Base-by-base conservation (phyloP, 1,284 basidiomycete species). In the Heliocybe sulcata region DNA sequence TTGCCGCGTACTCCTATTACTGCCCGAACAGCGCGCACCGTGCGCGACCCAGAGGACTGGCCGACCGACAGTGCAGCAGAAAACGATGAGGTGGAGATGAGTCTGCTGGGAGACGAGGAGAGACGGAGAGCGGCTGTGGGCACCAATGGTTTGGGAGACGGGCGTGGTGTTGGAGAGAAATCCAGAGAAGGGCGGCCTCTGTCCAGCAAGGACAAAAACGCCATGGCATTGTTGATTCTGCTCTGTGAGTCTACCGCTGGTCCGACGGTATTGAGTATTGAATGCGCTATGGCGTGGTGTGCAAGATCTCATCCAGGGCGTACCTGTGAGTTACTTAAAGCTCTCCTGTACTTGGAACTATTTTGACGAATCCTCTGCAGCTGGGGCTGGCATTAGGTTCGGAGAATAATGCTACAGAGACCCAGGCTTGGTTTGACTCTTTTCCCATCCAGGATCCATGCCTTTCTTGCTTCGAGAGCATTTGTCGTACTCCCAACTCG, bases 381-480 rank as follows among this genome's bases (percentile, higher is more conserved):
- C 67, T 90, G 58, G 88, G 87, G 52, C 79, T 90, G 59, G 88
- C 87, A 23, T 71, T 90, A 56, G 87, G 87, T 87, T 64, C 56
- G 74, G 61, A 42, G 12, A 42, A 4, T n/a, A n/a, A n/a, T 42
- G 38, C 16, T n/a, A 3, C 16, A 20, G 16, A 16, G 6, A n/a
- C 19, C 16, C n/a, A n/a, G 8, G n/a, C 16, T 42, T 42, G 38
- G 12, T 20, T 16, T 42, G n/a, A 42, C 38, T 42, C 19, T 42
- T 6, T 8, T 11, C 31, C 14, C 31, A 29, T 35, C 27, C 57
- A 89, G 97, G 96, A 59, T 98, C 96, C 29, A 85, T 99, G 31
- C 96, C 97, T 26, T 98, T 98, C 79, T 82, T 99, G 69, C 82
- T 99, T 57, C 90, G 92, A 72, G 87, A 97, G 63, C 90, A 96